A percentile compares a stretch with the other conserved stretches of the same genome.
phyloP scores from a whole-genome alignment of 1,284 basidiomycete genomes.

The Gomphus bonarii region DNA sequence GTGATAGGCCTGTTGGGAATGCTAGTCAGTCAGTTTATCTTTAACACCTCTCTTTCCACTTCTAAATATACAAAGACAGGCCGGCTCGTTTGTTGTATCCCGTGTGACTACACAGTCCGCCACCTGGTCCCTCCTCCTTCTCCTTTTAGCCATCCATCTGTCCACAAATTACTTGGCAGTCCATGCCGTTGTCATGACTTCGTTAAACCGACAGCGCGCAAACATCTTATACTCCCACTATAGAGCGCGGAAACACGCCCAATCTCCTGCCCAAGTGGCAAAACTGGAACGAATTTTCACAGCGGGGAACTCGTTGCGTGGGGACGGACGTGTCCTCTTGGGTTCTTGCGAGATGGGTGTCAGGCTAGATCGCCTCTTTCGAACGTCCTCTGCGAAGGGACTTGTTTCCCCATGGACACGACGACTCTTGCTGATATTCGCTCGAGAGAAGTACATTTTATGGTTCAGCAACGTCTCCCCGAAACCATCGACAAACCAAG shows the following conservation, averaged over 20 bases:
- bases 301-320: background rate
- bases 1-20: constrained; percentile 55
- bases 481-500: constrained; percentile 12
- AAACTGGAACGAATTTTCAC: constrained; percentile 12
- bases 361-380: background rate
- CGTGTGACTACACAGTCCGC: constrained; percentile 35
- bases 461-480: constrained; percentile 29
- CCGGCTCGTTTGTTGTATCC: constrained; percentile 47
- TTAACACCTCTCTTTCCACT: background rate
- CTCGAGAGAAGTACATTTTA: constrained; percentile 36
- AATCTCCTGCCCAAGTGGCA: constrained; percentile 13
- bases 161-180: constrained; percentile 51
- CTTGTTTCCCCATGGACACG: background rate
- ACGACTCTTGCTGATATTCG: constrained; percentile 14
- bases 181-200: constrained; percentile 40
- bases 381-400: background rate
- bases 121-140: constrained; percentile 41
- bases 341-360: constrained; percentile 5
- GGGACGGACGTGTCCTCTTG: background rate
- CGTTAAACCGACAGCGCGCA: constrained; percentile 50
- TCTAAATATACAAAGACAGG: constrained; percentile 24
- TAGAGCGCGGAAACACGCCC: constrained; percentile 12
- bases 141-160: constrained; percentile 44
- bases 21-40: constrained; percentile 34
- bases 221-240: constrained; percentile 41